Percentiles rank a stretch among this genome's conserved stretches.
These are phyloP conservation scores for Phaeosphaeriaceae sp. DNA, from an alignment of 2,329 filamentous ascomycete genomes.

Conservation along the genomic window DNA sequence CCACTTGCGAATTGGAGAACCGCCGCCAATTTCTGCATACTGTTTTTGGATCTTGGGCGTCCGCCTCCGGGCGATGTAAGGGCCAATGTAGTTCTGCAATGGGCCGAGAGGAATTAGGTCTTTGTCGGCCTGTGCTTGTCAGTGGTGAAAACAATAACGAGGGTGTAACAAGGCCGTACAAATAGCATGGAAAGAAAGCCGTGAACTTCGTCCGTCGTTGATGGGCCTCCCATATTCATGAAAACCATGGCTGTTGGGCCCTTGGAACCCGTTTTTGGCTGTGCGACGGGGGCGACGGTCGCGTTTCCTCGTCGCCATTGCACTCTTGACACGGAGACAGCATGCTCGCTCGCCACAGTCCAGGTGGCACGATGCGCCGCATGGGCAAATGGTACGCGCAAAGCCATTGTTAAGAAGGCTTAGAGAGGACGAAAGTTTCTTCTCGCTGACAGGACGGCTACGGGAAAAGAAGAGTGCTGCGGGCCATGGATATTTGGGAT, in stretches of 20 bases:
- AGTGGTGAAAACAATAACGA: slow-evolving; percentile 29
- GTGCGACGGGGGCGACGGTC: slow-evolving; percentile 67
- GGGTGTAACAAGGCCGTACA: slow-evolving; percentile 60
- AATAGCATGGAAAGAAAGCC: slow-evolving; percentile 91
- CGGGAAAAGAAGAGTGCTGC: neutral
- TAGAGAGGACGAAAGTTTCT: neutral
- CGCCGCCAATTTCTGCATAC: slow-evolving; percentile 92
- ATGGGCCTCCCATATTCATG: slow-evolving; percentile 97
- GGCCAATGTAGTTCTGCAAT: slow-evolving; percentile 88
- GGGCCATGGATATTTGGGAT: neutral
- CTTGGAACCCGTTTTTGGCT: slow-evolving; percentile 72
- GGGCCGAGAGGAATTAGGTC: slow-evolving; percentile 96
- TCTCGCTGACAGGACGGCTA: slow-evolving; percentile 6
- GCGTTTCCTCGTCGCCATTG: slow-evolving; percentile 48
- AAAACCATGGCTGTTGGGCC: slow-evolving; percentile 98
- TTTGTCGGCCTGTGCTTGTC: slow-evolving; percentile 73
- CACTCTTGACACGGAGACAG: slow-evolving; percentile 38
- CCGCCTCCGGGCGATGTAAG: slow-evolving; percentile 81
- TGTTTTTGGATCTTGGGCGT: slow-evolving; percentile 98
- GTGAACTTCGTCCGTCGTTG: slow-evolving; percentile 85
- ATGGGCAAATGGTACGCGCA: slow-evolving; percentile 43
- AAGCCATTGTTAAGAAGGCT: slow-evolving; percentile 47
- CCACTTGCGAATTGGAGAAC: slow-evolving; percentile 98
- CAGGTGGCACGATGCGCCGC: slow-evolving; percentile 42
- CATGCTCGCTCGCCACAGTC: slow-evolving; percentile 34